These are phyloP conservation scores for Aspergillus taichungensis DNA, from an alignment of 495 filamentous ascomycete genomes.

Conservation along the genomic window DNA sequence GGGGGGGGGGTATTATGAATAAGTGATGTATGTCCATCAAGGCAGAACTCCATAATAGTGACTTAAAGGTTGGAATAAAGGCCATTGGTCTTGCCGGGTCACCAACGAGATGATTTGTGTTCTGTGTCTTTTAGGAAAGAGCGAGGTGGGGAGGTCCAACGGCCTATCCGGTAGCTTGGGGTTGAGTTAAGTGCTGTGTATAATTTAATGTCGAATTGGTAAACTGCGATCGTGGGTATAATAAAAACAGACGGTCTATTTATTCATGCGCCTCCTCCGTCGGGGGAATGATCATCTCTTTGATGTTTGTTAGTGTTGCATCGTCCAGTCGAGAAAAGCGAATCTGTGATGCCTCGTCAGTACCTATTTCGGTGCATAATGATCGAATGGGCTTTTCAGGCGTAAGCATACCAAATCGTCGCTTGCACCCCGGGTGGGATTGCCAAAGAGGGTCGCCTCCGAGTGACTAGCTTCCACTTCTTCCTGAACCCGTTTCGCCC, in stretches of 20 bases:
- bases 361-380: neutral
- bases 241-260: constrained; percentile 12
- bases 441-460: constrained; percentile 68
- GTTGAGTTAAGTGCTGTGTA: too few species aligned
- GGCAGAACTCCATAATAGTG: neutral
- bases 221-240: constrained; percentile 13
- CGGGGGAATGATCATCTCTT: constrained; percentile 50
- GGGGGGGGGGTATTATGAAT: too few species aligned
- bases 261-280: constrained; percentile 28
- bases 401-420: constrained; percentile 56
- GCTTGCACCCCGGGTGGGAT: constrained; percentile 39
- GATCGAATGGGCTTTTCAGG: neutral
- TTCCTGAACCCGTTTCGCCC: constrained; percentile 73
- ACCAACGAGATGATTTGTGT: too few species aligned
- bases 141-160: too few species aligned
- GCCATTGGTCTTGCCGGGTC: neutral
- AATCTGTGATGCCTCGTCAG: constrained; percentile 40
- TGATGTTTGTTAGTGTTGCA: constrained; percentile 46
- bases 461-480: constrained; percentile 68
- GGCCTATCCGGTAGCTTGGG: too few species aligned
- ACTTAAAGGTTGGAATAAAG: too few species aligned
- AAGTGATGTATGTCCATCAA: neutral
- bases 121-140: too few species aligned
- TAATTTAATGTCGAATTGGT: neutral
- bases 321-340: constrained; percentile 60